These are phyloP conservation scores for Sarocladium kiliense DNA, from an alignment of 2,329 filamentous ascomycete species.

Conservation along the genomic window DNA sequence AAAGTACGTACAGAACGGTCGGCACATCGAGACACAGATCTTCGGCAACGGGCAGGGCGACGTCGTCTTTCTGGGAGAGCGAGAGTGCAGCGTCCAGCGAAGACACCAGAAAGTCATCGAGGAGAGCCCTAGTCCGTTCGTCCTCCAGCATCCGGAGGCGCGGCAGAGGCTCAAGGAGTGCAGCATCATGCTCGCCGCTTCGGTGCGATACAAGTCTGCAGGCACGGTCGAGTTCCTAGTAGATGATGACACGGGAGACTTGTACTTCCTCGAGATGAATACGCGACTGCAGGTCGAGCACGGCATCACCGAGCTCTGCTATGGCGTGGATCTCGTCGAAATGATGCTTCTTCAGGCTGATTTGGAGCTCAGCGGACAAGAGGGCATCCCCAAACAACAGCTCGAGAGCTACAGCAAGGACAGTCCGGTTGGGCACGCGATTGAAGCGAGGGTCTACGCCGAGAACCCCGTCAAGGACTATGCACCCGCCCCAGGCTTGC, in stretches of 20 bases:
- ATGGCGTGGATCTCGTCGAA: slow-evolving; percentile 28
- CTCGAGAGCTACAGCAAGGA: neutral
- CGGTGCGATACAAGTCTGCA: slow-evolving; percentile 28
- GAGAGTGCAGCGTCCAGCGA: slow-evolving; percentile 41
- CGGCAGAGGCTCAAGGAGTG: slow-evolving; percentile 24
- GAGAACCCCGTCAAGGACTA: slow-evolving; percentile 34
- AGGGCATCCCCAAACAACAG: too few relatives aligned
- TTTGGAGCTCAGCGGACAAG: neutral
- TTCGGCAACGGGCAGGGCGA: slow-evolving; percentile 33
- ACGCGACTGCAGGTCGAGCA: slow-evolving; percentile 45
- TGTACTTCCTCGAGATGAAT: slow-evolving; percentile 45
- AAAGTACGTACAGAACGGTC: slow-evolving; percentile 28
- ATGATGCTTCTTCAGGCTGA: slow-evolving; percentile 18
- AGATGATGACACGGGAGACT: slow-evolving; percentile 29
- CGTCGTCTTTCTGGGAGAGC: slow-evolving; percentile 31
- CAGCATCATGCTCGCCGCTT: slow-evolving; percentile 24
- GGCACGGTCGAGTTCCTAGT: slow-evolving; percentile 40
- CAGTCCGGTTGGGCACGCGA: slow-evolving; percentile 26
- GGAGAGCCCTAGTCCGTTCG: slow-evolving; percentile 20
- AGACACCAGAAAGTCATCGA: slow-evolving; percentile 43
- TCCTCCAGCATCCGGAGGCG: slow-evolving; percentile 17
- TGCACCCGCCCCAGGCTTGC: slow-evolving; percentile 12
- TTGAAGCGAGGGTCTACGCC: slow-evolving; percentile 39
- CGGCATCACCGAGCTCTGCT: slow-evolving; percentile 32
- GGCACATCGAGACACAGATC: slow-evolving; percentile 42